Conservation (phyloP, 2,329 filamentous ascomycete genomes). For the Aspergillus aculeatinus region DNA sequence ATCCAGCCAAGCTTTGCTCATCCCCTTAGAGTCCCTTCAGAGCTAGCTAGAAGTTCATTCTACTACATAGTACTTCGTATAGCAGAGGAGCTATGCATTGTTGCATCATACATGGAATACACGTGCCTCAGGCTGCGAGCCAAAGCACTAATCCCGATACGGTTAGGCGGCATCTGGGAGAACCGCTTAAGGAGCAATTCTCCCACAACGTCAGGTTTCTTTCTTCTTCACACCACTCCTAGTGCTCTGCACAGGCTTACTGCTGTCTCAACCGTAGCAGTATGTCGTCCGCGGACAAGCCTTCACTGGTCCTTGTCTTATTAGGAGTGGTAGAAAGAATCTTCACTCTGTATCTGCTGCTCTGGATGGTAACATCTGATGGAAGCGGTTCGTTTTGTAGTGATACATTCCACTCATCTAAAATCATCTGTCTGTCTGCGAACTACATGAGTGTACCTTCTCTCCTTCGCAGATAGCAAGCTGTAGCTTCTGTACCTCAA, state of each 20-base stretch:
- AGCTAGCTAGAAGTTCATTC: too few relatives aligned
- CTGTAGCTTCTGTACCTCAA: not conserved
- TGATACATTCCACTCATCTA: constrained; percentile 58
- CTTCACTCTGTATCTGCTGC: constrained; percentile 81
- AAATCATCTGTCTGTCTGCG: constrained; percentile 4
- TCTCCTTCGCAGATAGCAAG: constrained; percentile 2
- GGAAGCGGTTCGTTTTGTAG: constrained; percentile 76
- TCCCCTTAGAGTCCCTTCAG: too few relatives aligned
- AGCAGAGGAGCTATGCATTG: not conserved
- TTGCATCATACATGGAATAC: not conserved
- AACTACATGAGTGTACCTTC: not conserved
- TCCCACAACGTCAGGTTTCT: constrained; percentile 14
- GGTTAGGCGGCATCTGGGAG: constrained; percentile 17
- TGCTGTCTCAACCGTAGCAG: constrained; percentile 32
- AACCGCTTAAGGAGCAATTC: constrained; percentile 24
- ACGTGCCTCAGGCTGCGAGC: not conserved
- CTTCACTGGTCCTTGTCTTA: constrained; percentile 42
- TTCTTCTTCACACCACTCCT: constrained; percentile 39
- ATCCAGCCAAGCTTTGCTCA: not conserved
- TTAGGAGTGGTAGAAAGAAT: constrained; percentile 63
- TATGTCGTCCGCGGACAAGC: constrained; percentile 30
- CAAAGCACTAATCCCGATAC: constrained; percentile 19
- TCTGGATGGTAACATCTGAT: constrained; percentile 70
- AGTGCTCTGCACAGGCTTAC: constrained; percentile 42
- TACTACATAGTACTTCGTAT: not conserved